These are phyloP conservation scores for Megacollybia marginata DNA, from an alignment of 768 basidiomycete genomes.

Conservation along the genomic window DNA sequence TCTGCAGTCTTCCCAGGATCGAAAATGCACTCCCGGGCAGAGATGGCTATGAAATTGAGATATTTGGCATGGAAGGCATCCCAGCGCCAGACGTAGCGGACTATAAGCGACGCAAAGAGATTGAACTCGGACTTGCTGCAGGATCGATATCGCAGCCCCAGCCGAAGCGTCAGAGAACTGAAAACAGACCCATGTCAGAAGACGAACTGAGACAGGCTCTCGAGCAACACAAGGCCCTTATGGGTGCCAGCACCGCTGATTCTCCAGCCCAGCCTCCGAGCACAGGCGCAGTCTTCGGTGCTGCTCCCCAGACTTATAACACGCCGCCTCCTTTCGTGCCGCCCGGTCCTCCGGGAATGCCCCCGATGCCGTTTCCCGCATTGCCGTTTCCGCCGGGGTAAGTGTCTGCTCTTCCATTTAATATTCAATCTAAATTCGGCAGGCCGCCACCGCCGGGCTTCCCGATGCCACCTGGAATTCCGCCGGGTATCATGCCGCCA, in stretches of 20 bases:
- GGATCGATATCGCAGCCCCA: slow-evolving; percentile 78
- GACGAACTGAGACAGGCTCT: slow-evolving; percentile 82
- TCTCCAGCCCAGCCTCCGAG: slow-evolving; percentile 32
- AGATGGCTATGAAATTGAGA: slow-evolving; percentile 97
- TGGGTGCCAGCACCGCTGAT: slow-evolving; percentile 53
- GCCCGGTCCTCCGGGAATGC: slow-evolving; percentile 29
- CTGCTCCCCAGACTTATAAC: slow-evolving; percentile 64
- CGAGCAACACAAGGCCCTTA: slow-evolving; percentile 84
- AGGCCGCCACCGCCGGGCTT: slow-evolving; percentile 52
- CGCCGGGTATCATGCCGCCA: neutral
- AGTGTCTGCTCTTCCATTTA: slow-evolving; percentile 15
- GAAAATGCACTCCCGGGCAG: slow-evolving; percentile 95
- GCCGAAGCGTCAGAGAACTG: slow-evolving; percentile 73
- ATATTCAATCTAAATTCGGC: neutral
- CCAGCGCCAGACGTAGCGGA: slow-evolving; percentile 91
- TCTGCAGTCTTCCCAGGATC: slow-evolving; percentile 67
- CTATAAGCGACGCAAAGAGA: slow-evolving; percentile 93
- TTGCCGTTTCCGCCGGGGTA: slow-evolving; percentile 45
- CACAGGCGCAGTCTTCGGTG: slow-evolving; percentile 62
- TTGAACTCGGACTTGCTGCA: slow-evolving; percentile 80
- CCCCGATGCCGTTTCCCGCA: slow-evolving; percentile 31
- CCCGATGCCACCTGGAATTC: slow-evolving; percentile 18
- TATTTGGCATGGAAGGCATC: slow-evolving; percentile 99
- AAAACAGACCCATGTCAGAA: slow-evolving; percentile 72
- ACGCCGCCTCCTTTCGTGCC: slow-evolving; percentile 14